Evolutionary conservation across 192 early-diverging fungal genomes (phyloP).

Genomic region (Coemansia sp.): DNA sequence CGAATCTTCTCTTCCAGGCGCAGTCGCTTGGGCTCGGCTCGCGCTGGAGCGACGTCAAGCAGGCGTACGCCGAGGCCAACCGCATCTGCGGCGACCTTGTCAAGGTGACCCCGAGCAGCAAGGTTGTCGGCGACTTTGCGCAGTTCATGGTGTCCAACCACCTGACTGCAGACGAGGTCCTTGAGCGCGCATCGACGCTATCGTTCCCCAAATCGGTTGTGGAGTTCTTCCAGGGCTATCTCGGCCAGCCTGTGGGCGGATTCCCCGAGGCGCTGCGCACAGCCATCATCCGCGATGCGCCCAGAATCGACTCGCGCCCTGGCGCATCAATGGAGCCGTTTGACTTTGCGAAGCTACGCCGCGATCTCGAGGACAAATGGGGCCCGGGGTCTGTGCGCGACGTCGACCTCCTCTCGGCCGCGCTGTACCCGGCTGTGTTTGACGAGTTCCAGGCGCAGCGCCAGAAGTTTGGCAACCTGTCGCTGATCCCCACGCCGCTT

Average conservation of each 20-base stretch:
- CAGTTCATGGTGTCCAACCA: conserved; percentile 97
- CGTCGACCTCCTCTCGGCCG: conserved; percentile 83
- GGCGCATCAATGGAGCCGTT: conserved; percentile 79
- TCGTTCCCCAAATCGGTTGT: conserved; percentile 94
- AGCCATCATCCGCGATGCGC: conserved; percentile 76
- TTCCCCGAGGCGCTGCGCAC: conserved; percentile 90
- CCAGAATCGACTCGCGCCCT: conserved; percentile 82
- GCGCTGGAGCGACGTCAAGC: conserved; percentile 93
- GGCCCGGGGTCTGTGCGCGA: conserved; percentile 77
- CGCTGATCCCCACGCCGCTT: conserved; percentile 87
- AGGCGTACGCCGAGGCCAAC: conserved; percentile 89
- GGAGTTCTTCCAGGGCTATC: conserved; percentile 96
- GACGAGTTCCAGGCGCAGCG: conserved; percentile 74
- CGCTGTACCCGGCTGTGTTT: conserved; percentile 94
- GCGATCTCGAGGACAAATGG: conserved; percentile 79
- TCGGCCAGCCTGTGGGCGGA: conserved; percentile 93
- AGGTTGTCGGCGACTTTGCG: conserved; percentile 97
- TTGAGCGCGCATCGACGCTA: conserved; percentile 73
- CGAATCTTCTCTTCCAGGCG: conserved; percentile 97
- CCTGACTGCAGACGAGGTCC: conserved; percentile 72
- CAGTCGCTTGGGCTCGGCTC: conserved; percentile 92
- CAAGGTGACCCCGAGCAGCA: conserved; percentile 97
- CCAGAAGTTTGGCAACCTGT: conserved; percentile 84
- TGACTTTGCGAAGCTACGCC: conserved; percentile 75
- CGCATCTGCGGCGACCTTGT: conserved; percentile 92